Percentiles rank a stretch among this genome's conserved stretches.
These are phyloP conservation scores for Alternaria brassicicola DNA, from an alignment of 2,329 filamentous ascomycete genomes.

Conservation along the genomic window DNA sequence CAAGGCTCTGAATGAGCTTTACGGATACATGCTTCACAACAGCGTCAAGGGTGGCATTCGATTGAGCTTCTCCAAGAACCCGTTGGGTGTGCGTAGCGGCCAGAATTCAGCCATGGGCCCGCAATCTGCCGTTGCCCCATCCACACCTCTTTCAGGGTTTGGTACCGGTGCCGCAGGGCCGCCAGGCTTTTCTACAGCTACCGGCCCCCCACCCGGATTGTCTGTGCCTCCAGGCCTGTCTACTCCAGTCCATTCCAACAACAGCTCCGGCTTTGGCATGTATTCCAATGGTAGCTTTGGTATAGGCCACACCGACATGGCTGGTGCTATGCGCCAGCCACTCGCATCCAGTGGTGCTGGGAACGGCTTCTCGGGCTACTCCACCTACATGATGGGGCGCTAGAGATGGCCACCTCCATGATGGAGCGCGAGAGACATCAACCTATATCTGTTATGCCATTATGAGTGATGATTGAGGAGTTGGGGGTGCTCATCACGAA, in stretches of 20 bases:
- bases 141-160: constrained; percentile 62
- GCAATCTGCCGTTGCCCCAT: constrained; percentile 57
- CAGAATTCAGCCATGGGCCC: constrained; percentile 64
- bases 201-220: constrained; percentile 82
- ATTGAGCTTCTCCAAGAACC: constrained; percentile 96
- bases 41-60: constrained; percentile 94
- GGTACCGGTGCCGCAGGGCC: constrained; percentile 61
- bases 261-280: constrained; percentile 43
- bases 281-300: constrained; percentile 48
- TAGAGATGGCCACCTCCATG: constrained; percentile 33
- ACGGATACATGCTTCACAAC: constrained; percentile 85
- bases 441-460: constrained; percentile 30
- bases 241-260: constrained; percentile 39
- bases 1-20: constrained; percentile 86
- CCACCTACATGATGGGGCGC: constrained; percentile 51
- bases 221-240: constrained; percentile 73
- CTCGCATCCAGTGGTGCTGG: constrained; percentile 41
- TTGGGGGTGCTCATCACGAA: constrained; percentile 40
- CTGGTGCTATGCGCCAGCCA: constrained; percentile 41
- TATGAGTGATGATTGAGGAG: constrained; percentile 46
- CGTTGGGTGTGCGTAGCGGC: constrained; percentile 84
- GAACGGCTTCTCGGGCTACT: constrained; percentile 44
- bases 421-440: constrained; percentile 43
- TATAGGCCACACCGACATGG: constrained; percentile 44
- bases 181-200: constrained; percentile 68